Percentiles rank a stretch among this genome's conserved stretches.
Conservation (phyloP, 2,329 filamentous ascomycete genomes). For the Hymenoscyphus scutula region DNA sequence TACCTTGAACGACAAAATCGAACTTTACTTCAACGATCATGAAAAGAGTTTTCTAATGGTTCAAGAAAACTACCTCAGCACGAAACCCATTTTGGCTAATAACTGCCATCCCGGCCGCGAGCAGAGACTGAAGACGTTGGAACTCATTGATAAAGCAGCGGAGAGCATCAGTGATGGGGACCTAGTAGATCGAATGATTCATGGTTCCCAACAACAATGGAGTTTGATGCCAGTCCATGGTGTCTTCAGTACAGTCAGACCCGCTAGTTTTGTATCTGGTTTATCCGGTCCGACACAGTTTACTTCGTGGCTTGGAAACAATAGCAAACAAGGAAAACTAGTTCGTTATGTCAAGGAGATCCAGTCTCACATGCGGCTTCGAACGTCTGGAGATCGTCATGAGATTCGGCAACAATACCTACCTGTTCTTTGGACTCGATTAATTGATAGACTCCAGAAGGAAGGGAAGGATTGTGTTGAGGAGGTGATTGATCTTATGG, state of each 20-base stretch:
- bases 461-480: slow-evolving; percentile 81
- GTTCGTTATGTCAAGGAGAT: slow-evolving; percentile 86
- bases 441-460: slow-evolving; percentile 69
- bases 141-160: slow-evolving; percentile 82
- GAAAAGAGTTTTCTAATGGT: slow-evolving; percentile 98
- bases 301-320: slow-evolving; percentile 91
- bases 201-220: slow-evolving; percentile 97
- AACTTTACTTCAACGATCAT: slow-evolving; percentile 98
- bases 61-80: slow-evolving; percentile 93
- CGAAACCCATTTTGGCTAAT: slow-evolving; percentile 67
- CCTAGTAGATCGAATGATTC: slow-evolving; percentile 95
- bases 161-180: slow-evolving; percentile 98
- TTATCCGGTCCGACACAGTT: slow-evolving; percentile 73
- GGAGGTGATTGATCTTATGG: slow-evolving; percentile 91
- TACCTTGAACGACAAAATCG: slow-evolving; percentile 94
- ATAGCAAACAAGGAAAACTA: slow-evolving; percentile 80
- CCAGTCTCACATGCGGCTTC: slow-evolving; percentile 93
- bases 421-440: slow-evolving; percentile 79
- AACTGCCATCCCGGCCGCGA: slow-evolving; percentile 50
- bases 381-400: slow-evolving; percentile 84
- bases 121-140: slow-evolving; percentile 75
- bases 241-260: slow-evolving; percentile 89
- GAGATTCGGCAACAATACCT: slow-evolving; percentile 95
- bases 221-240: slow-evolving; percentile 96
- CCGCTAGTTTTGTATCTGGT: slow-evolving; percentile 82